Evolutionary conservation across 2,329 filamentous ascomycete genomes (phyloP).

Genomic region (Botrytis fragariae): DNA sequence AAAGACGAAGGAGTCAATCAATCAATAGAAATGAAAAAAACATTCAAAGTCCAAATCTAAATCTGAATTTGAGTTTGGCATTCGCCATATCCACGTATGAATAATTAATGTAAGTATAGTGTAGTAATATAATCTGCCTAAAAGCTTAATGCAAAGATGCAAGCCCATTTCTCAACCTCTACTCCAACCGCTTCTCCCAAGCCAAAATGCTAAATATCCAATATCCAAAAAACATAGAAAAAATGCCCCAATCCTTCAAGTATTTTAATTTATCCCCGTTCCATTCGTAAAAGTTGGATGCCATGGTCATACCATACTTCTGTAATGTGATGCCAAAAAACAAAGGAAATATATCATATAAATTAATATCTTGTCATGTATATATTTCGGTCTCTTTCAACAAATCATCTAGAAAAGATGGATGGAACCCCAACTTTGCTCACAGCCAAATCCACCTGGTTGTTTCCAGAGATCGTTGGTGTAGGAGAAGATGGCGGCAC

Average conservation of each 20-base stretch:
- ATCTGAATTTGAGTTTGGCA: background rate
- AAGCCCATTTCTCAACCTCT: background rate
- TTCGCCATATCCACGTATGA: background rate
- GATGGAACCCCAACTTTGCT: constrained; percentile 72
- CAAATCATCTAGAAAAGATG: constrained; percentile 16
- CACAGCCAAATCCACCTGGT: constrained; percentile 65
- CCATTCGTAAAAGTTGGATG: background rate
- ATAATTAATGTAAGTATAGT: background rate
- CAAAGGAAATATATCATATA: background rate
- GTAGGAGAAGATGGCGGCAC: constrained; percentile 79
- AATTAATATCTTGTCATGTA: background rate
- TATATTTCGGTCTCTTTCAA: background rate
- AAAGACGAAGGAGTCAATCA: too few species aligned
- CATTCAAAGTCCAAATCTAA: background rate
- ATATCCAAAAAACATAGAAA: background rate
- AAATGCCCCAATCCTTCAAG: background rate
- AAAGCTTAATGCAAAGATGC: background rate
- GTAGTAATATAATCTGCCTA: background rate
- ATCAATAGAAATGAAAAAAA: background rate
- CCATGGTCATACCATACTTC: background rate
- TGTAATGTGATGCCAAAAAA: background rate
- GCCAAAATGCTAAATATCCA: background rate
- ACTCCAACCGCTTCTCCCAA: background rate
- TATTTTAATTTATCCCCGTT: background rate
- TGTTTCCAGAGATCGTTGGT: constrained; percentile 81